Percentiles rank a stretch among this genome's conserved stretches.
Conservation (phyloP, 2,329 filamentous ascomycete genomes). For the Trichoderma sp. region DNA sequence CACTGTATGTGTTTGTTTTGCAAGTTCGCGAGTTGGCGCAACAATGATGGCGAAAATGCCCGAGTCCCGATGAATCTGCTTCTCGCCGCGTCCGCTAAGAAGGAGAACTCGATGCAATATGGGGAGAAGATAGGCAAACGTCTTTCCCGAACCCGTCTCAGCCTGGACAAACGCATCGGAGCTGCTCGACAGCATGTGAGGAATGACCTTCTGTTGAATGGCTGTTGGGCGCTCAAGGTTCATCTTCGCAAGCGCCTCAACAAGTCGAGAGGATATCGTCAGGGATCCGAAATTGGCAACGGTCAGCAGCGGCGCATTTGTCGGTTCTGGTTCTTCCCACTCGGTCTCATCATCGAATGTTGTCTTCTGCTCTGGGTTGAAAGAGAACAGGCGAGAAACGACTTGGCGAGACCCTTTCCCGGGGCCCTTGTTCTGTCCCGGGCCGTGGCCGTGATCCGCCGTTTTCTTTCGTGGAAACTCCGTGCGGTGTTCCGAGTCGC, state of each 20-base stretch:
- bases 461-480: conserved; percentile 3
- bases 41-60: conserved; percentile 93
- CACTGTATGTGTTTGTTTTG: conserved; percentile 87
- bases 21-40: conserved; percentile 88
- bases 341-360: conserved; percentile 47
- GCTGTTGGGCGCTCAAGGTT: conserved; percentile 86
- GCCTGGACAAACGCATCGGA: conserved; percentile 94
- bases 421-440: conserved; percentile 21
- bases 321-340: conserved; percentile 64
- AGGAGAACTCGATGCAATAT: conserved; percentile 85
- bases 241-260: conserved; percentile 82
- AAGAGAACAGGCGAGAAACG: conserved; percentile 88
- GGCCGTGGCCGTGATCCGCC: neutral
- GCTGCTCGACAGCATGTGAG: conserved; percentile 74
- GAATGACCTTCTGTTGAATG: conserved; percentile 87
- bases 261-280: conserved; percentile 75
- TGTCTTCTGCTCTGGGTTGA: conserved; percentile 73
- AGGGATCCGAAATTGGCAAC: conserved; percentile 85
- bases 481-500: conserved; percentile 1
- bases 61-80: conserved; percentile 72
- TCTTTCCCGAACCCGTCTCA: conserved; percentile 96
- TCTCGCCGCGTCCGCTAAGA: conserved; percentile 58
- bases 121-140: conserved; percentile 88
- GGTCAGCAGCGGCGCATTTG: conserved; percentile 83
- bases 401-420: conserved; percentile 50